Evolutionary conservation across 1,139 yeast genomes (phyloP), one percentile per base, ranked within the genome.

Genomic region (Suhomyces bokatorum): DNA sequence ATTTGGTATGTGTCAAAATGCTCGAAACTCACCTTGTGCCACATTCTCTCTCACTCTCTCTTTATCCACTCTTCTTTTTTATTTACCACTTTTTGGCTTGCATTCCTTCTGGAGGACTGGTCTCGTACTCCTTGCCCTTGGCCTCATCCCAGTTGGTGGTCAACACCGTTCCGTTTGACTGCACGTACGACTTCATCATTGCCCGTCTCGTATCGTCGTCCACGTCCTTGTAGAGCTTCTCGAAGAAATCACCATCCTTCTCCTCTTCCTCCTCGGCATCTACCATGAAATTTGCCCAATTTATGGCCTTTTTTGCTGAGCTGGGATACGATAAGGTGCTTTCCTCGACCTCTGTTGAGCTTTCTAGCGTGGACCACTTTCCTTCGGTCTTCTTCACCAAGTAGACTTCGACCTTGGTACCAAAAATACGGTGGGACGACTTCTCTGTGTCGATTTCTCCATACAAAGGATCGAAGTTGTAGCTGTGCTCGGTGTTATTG

Each of bases 91-190:
- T 65, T 53, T 64, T 73, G 10, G 73, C 76, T 44, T 66, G 69
- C 77, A 80, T 74, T 3, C 89, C 90, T 39, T 83, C 87, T 0
- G 97, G 97, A 3, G 97, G 93, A 32, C 78, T 66, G 3, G 87
- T 78, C 54, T 86, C 89, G 44, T 85, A 87, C 30, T 66, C 75
- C 52, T 80, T 82, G 42, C 75, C 71, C 40, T 79, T 74, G 2
- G 96, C 98, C 49, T 89, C 96, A n/a, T 70, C 78, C 99, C 99
- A 95, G 61, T 88, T 87, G 6, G 99, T 95, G 40, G 96, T 88
- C 50, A 95, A 71, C 1, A 95, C 83, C 0, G 99, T 95, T 15
- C 99, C 99, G 53, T 87, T 87, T 55, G 96, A 87, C 65, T 95
- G 97, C n/a, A 81, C 75, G 58, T 81, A 93, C 43, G 97, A 88